Evolutionary conservation across 768 basidiomycete species (phyloP).

Genomic region (Tricholoma sp.): DNA sequence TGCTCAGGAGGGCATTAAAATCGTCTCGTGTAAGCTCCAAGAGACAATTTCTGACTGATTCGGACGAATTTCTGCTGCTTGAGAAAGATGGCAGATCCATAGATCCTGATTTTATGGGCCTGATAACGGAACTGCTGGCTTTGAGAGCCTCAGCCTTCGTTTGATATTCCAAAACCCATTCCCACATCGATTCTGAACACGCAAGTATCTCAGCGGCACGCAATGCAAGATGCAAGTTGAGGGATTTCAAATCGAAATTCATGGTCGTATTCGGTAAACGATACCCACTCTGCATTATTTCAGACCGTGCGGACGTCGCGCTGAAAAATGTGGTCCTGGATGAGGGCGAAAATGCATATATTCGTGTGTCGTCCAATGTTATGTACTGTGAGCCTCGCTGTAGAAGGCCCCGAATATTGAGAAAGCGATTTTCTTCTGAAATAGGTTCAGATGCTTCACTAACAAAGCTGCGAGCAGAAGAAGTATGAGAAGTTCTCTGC

Average conservation of each 20-base stretch:
- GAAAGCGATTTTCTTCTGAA: conserved; percentile 26
- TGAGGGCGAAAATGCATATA: conserved; percentile 38
- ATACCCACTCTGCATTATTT: conserved; percentile 19
- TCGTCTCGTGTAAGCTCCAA: conserved; percentile 51
- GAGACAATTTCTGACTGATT: conserved; percentile 32
- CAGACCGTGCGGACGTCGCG: conserved; percentile 1
- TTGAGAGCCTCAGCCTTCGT: conserved; percentile 10
- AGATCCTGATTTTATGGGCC: conserved; percentile 10
- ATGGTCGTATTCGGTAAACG: conserved; percentile 50
- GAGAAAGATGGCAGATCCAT: conserved; percentile 7
- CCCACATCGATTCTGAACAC: conserved; percentile 78
- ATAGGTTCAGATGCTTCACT: conserved; percentile 12
- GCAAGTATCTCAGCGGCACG: conserved; percentile 61
- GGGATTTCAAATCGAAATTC: conserved; percentile 49
- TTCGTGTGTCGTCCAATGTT: conserved; percentile 39
- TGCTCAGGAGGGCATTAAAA: conserved; percentile 51
- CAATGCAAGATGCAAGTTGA: conserved; percentile 60
- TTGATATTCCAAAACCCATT: conserved; percentile 58
- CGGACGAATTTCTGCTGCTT: conserved; percentile 14
- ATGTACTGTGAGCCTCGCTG: conserved; percentile 41
- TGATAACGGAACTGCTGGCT: conserved; percentile 1
- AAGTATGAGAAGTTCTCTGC: conserved; percentile 11
- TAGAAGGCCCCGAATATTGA: conserved; percentile 31
- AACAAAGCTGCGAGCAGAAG: conserved; percentile 8
- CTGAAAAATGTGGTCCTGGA: conserved; percentile 23